Percentiles rank a stretch among this genome's conserved stretches.
Conservation (phyloP, 1,284 basidiomycete genomes). For the Paramarasmius palmivorus region DNA sequence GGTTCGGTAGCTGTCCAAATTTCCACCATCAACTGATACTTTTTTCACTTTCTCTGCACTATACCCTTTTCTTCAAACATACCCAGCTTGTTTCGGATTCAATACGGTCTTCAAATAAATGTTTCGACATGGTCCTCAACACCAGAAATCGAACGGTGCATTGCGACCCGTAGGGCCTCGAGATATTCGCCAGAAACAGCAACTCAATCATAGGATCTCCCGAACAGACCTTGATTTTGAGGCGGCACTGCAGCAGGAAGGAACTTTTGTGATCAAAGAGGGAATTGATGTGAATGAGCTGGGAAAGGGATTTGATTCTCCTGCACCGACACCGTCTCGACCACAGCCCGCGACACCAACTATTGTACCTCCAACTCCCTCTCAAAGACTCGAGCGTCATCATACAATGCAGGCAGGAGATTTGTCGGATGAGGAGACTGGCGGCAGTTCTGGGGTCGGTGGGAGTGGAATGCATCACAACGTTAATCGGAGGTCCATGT, state of each 20-base stretch:
- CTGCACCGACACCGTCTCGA: slow-evolving; percentile 28
- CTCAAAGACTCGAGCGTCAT: slow-evolving; percentile 23
- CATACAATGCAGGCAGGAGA: slow-evolving; percentile 29
- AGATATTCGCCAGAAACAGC: slow-evolving; percentile 30
- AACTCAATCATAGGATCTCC: slow-evolving; percentile 48
- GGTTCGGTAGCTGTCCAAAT: too few relatives aligned
- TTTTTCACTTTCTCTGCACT: too few relatives aligned
- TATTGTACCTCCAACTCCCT: slow-evolving; percentile 60
- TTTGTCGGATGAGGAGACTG: slow-evolving; percentile 20
- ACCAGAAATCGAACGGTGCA: slow-evolving; percentile 24
- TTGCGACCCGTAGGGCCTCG: slow-evolving; percentile 56
- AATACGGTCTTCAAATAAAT: too few relatives aligned
- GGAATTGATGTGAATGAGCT: slow-evolving; percentile 66
- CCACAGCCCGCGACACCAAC: slow-evolving; percentile 47
- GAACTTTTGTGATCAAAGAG: slow-evolving; percentile 68
- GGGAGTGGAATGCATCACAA: slow-evolving; percentile 60
- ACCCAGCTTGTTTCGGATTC: too few relatives aligned
- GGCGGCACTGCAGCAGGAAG: slow-evolving; percentile 62
- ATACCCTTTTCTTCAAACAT: too few relatives aligned
- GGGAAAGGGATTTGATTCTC: slow-evolving; percentile 44
- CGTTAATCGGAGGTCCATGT: slow-evolving; percentile 76
- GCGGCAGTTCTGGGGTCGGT: slow-evolving; percentile 61
- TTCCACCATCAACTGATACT: too few relatives aligned
- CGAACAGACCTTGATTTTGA: slow-evolving; percentile 80
- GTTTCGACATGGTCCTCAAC: too few relatives aligned